phyloP scores from a whole-genome alignment of 805 yeast genomes.

The Saccharomycopsis amapae region DNA sequence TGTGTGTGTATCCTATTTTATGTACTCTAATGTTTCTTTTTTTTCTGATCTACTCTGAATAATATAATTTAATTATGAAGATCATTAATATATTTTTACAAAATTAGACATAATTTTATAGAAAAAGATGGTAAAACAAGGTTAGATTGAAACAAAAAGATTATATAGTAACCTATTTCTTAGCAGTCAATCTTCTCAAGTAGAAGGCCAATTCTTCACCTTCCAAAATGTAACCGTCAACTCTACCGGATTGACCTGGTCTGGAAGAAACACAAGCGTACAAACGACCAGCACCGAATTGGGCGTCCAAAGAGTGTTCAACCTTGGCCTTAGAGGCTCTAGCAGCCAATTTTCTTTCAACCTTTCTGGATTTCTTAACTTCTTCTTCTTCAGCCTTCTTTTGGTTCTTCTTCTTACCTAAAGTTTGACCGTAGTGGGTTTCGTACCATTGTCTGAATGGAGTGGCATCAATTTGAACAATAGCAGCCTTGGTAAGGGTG shows the following conservation, averaged over 20 bases:
- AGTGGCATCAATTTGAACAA: conserved; percentile 99
- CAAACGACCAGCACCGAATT: conserved; percentile 98
- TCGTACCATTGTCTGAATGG: conserved; percentile 99
- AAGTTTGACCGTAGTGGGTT: conserved; percentile 90
- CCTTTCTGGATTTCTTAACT: conserved; percentile 66
- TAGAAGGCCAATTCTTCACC: conserved; percentile 99
- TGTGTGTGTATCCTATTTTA: no score
- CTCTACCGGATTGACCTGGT: conserved; percentile 99
- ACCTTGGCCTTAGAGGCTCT: conserved; percentile 81
- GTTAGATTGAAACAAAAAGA: not conserved
- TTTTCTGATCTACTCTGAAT: no score
- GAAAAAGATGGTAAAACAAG: conserved; percentile 1
- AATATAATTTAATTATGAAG: no score
- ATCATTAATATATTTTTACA: conserved; percentile 12
- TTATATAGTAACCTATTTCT: conserved; percentile 60
- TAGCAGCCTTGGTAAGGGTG: conserved; percentile 98
- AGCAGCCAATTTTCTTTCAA: conserved; percentile 70
- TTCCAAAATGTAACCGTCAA: conserved; percentile 99
- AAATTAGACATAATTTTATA: no score
- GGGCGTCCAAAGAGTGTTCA: conserved; percentile 87
- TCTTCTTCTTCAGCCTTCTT: conserved; percentile 46
- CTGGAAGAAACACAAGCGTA: conserved; percentile 98
- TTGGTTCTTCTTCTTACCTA: conserved; percentile 75
- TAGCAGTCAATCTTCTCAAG: conserved; percentile 98
- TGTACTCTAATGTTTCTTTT: not conserved